phyloP scores from a whole-genome alignment of 352 stramenopile genomes.

The Pythium brachiatum region DNA sequence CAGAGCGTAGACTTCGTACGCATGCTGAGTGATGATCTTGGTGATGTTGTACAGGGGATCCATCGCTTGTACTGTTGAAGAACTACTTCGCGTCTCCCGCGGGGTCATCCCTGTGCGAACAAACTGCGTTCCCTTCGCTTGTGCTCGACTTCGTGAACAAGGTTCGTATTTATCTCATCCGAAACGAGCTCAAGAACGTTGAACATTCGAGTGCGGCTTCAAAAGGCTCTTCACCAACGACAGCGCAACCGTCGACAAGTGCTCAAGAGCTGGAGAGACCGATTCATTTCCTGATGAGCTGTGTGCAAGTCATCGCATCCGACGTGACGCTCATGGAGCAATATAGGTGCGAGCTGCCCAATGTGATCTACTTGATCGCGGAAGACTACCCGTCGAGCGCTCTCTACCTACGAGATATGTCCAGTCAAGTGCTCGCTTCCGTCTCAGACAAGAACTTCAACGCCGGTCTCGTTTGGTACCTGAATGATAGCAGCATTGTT shows the following conservation, averaged over 20 bases:
- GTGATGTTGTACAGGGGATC: constrained; percentile 28
- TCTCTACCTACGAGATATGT: constrained; percentile 48
- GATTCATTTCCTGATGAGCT: constrained; percentile 60
- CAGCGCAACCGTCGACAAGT: neutral
- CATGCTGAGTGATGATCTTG: neutral
- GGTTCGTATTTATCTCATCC: constrained; percentile 43
- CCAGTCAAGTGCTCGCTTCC: constrained; percentile 39
- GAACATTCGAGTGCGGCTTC: neutral
- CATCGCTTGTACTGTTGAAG: constrained; percentile 35
- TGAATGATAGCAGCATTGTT: constrained; percentile 63
- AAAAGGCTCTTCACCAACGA: neutral
- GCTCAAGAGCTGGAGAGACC: constrained; percentile 32
- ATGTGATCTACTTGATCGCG: constrained; percentile 53
- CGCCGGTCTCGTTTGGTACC: constrained; percentile 68
- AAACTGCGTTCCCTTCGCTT: constrained; percentile 66
- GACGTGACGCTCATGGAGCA: constrained; percentile 52
- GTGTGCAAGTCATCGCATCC: constrained; percentile 52
- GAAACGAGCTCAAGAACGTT: constrained; percentile 42
- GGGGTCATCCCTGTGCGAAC: constrained; percentile 54
- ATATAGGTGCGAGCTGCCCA: constrained; percentile 70
- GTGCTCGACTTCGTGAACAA: constrained; percentile 65
- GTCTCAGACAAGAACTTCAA: constrained; percentile 67
- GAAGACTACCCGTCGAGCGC: constrained; percentile 57
- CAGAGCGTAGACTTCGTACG: too few species aligned
- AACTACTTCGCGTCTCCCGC: constrained; percentile 49